These are phyloP conservation scores for Taiozyma onychis DNA, from an alignment of 1,139 yeast species.

Conservation along the genomic window DNA sequence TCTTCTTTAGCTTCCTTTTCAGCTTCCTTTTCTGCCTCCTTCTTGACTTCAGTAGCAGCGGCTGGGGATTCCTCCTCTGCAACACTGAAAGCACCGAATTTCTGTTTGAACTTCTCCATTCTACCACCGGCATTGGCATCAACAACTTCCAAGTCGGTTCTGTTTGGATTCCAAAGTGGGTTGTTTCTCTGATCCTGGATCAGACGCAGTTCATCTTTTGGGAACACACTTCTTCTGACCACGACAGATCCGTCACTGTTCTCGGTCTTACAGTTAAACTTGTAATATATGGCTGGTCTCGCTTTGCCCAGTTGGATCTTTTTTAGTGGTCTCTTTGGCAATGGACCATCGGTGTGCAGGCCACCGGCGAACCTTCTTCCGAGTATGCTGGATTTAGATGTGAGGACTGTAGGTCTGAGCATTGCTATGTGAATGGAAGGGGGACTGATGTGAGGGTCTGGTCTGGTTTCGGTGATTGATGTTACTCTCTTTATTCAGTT, in stretches of 20 bases:
- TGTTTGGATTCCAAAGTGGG: conserved; percentile 82
- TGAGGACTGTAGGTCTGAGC: neutral
- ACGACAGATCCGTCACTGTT: conserved; percentile 91
- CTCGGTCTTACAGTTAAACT: conserved; percentile 82
- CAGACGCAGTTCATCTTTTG: conserved; percentile 81
- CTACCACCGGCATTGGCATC: conserved; percentile 86
- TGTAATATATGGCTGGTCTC: conserved; percentile 88
- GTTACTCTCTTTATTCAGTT: neutral
- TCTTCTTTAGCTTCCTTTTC: conserved; percentile 17
- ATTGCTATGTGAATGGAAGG: neutral
- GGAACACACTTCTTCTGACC: conserved; percentile 77
- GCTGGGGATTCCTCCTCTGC: conserved; percentile 18
- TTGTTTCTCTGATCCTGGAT: conserved; percentile 85
- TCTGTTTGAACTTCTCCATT: conserved; percentile 77
- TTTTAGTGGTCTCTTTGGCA: conserved; percentile 33
- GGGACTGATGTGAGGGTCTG: too few species aligned
- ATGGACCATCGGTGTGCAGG: conserved; percentile 19
- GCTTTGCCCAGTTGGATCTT: conserved; percentile 59
- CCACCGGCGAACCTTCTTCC: conserved; percentile 8
- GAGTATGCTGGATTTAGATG: neutral
- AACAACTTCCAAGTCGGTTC: conserved; percentile 66
- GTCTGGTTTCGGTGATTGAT: neutral
- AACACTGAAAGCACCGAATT: conserved; percentile 51
- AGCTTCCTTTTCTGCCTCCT: conserved; percentile 11
- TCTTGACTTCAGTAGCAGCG: conserved; percentile 2